Conservation (phyloP, 2,329 filamentous ascomycete genomes). For the Cordyceps cicadae region DNA sequence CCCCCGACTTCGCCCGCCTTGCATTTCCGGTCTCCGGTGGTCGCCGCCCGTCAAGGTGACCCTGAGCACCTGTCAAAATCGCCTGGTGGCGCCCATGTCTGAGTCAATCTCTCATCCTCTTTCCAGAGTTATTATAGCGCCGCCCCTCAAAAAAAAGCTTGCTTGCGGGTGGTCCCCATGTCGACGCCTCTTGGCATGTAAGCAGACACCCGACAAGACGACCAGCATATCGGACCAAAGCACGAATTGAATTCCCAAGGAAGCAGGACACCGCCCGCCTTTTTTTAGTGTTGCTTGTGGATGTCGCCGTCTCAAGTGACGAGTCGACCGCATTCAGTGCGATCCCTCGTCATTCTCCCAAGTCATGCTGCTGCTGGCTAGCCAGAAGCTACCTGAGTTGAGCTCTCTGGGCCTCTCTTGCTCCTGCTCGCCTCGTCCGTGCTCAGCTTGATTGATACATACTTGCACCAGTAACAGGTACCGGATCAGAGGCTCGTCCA, state of each 20-base stretch:
- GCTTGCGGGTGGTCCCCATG: background rate
- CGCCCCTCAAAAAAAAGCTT: constrained; percentile 4
- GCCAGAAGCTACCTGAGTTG: background rate
- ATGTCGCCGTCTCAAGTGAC: background rate
- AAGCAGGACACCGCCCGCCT: background rate
- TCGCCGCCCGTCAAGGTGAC: background rate
- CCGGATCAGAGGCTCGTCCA: too few species aligned
- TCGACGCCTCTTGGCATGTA: constrained; percentile 2
- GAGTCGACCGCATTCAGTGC: background rate
- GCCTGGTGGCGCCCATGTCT: constrained; percentile 10
- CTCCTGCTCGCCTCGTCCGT: background rate
- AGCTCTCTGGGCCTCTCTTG: background rate
- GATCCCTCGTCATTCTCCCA: background rate
- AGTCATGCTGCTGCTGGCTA: background rate
- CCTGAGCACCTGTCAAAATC: constrained; percentile 10
- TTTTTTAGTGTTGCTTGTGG: background rate
- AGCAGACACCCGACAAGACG: background rate
- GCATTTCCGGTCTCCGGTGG: background rate
- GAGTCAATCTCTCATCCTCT: constrained; percentile 12
- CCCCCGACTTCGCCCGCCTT: background rate
- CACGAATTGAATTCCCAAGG: constrained; percentile 3
- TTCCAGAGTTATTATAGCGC: constrained; percentile 8
- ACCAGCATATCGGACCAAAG: constrained; percentile 8
- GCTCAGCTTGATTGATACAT: background rate
- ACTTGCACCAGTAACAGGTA: background rate